phyloP scores from a whole-genome alignment of 257 asterid genomes.

The Coffea canephora region DNA sequence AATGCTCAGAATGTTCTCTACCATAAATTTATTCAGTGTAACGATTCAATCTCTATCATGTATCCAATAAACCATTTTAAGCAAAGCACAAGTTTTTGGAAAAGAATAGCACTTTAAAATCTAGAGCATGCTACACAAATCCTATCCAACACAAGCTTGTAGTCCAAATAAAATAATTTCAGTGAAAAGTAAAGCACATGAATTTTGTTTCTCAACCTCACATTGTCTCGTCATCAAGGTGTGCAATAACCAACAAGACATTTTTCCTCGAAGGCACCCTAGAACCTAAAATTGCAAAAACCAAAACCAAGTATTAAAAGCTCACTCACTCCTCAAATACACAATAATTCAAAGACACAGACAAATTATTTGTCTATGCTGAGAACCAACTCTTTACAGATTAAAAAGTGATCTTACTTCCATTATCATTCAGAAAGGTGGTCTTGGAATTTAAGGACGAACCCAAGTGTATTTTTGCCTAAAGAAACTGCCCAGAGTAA shows the following conservation, averaged over 20 bases:
- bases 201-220: slow-evolving; percentile 27
- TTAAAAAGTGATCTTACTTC: slow-evolving; percentile 6
- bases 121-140: not conserved
- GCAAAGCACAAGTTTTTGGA: not conserved
- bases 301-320: slow-evolving; percentile 8
- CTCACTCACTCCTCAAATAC: not conserved
- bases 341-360: not conserved
- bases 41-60: not conserved
- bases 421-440: slow-evolving; percentile 38
- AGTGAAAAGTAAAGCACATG: not conserved
- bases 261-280: slow-evolving; percentile 42
- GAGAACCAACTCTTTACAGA: not conserved
- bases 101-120: too few species aligned
- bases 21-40: not conserved
- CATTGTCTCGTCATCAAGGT: slow-evolving; percentile 97
- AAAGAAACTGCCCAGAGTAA: slow-evolving; percentile 67
- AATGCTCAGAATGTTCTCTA: not conserved
- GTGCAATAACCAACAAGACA: slow-evolving; percentile 79
- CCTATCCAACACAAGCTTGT: not conserved
- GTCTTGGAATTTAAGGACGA: slow-evolving; percentile 36
- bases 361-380: not conserved
- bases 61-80: not conserved
- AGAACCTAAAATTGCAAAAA: slow-evolving; percentile 28
- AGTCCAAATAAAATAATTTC: not conserved
- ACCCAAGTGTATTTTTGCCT: slow-evolving; percentile 46